Conservation (phyloP, 2,329 filamentous ascomycete species). For the Sporothrix inflata region DNA sequence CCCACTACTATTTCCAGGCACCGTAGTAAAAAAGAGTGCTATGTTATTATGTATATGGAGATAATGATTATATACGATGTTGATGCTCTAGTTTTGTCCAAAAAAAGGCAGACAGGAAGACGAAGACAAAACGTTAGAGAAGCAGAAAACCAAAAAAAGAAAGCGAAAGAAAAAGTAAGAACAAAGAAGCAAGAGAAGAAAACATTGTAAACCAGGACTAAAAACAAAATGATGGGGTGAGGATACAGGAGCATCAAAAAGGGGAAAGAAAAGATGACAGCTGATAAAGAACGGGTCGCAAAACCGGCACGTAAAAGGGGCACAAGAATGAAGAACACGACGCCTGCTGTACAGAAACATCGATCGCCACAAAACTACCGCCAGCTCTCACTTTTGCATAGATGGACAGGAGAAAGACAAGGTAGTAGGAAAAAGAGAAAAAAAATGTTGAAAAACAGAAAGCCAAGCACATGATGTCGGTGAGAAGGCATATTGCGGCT, state of each 20-base stretch:
- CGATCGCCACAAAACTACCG: not conserved
- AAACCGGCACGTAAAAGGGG: too few species aligned
- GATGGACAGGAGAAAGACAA: not conserved
- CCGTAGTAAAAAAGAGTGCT: not conserved
- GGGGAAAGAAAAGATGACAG: not conserved
- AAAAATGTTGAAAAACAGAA: not conserved
- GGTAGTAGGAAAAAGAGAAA: not conserved
- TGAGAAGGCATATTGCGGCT: not conserved
- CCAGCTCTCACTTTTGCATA: not conserved
- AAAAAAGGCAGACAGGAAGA: constrained; percentile 5
- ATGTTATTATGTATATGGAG: constrained; percentile 22
- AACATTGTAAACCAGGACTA: not conserved
- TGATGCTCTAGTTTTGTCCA: constrained; percentile 21
- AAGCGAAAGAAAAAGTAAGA: not conserved
- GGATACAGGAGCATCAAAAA: constrained; percentile 4
- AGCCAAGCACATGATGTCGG: not conserved
- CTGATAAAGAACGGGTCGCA: not conserved
- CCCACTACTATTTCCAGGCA: too few species aligned
- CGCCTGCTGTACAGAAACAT: constrained; percentile 25
- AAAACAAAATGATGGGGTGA: not conserved
- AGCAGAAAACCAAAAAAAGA: not conserved
- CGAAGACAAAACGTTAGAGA: not conserved
- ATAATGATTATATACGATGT: constrained; percentile 18
- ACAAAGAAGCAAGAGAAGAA: not conserved
- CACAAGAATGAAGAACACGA: not conserved